Evolutionary conservation across 2,329 filamentous ascomycete species (phyloP).

Genomic region (Ophiocordyceps australis): DNA sequence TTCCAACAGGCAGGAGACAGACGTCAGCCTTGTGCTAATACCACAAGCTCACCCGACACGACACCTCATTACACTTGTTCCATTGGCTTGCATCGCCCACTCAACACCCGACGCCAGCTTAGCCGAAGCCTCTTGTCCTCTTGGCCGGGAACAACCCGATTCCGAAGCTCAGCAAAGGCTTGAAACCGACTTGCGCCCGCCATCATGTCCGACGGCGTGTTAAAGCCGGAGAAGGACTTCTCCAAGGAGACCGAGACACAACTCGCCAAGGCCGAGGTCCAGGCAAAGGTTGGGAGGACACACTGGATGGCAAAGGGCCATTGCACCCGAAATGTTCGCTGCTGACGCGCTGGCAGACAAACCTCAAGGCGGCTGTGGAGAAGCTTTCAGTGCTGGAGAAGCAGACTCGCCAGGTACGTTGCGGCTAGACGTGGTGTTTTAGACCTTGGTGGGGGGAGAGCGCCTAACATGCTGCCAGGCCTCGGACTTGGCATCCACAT

Average conservation of each 20-base stretch:
- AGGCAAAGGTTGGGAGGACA: conserved; percentile 52
- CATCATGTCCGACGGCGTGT: conserved; percentile 60
- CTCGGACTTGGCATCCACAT: conserved; percentile 90
- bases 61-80: no score
- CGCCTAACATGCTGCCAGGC: conserved; percentile 38
- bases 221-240: conserved; percentile 98
- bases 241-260: conserved; percentile 87
- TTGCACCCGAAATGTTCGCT: conserved; percentile 2
- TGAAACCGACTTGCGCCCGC: no score
- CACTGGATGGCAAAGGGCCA: conserved; percentile 14
- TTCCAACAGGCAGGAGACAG: no score
- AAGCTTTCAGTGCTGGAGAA: conserved; percentile 88
- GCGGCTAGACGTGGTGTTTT: conserved; percentile 3
- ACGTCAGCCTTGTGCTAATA: no score
- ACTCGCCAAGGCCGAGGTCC: conserved; percentile 76
- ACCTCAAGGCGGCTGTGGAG: conserved; percentile 78
- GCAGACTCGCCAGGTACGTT: conserved; percentile 75
- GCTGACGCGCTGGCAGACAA: conserved; percentile 29
- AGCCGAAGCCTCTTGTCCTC: no score
- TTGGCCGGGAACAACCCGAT: no score
- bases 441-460: no score
- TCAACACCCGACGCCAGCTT: no score
- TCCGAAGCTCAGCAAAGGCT: no score
- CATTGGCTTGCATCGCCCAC: no score
- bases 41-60: no score